Conservation (phyloP, 352 stramenopile species). For the Phytopythium aichiense region DNA sequence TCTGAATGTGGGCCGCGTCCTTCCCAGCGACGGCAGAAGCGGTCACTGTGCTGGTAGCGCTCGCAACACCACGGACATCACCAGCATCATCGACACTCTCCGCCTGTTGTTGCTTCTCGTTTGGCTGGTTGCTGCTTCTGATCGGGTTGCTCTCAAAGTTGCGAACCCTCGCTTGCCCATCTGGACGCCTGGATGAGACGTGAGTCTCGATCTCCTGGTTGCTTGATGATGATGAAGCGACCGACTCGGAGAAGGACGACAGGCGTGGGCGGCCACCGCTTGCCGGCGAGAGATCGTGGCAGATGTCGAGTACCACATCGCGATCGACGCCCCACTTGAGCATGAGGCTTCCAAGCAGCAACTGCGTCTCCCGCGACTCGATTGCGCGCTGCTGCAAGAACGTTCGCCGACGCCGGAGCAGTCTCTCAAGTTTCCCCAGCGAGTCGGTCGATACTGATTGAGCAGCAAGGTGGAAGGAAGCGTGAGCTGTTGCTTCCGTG, state of each 20-base stretch:
- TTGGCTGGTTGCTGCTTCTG: not conserved
- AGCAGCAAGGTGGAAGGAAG: not conserved
- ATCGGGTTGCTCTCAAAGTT: not conserved
- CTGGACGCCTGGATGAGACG: not conserved
- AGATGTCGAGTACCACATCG: conserved; percentile 51
- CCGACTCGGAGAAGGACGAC: not conserved
- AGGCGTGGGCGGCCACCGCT: conserved; percentile 1
- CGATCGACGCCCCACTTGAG: conserved; percentile 51
- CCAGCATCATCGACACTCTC: not conserved
- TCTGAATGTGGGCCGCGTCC: conserved; percentile 33
- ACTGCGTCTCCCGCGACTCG: conserved; percentile 33
- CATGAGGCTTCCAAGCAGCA: conserved; percentile 41
- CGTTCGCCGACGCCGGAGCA: conserved; percentile 18
- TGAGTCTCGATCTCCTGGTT: conserved; percentile 6
- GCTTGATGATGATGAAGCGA: not conserved
- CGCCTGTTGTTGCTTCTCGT: not conserved
- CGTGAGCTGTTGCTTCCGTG: not conserved
- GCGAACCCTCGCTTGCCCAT: not conserved
- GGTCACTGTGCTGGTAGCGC: conserved; percentile 3
- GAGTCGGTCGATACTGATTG: conserved; percentile 13
- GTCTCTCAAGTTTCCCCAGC: conserved; percentile 15
- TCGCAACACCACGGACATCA: not conserved
- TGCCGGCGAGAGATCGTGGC: conserved; percentile 15
- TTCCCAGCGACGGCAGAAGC: conserved; percentile 5
- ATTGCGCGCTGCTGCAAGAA: conserved; percentile 33